Evolutionary conservation across 1,139 yeast genomes (phyloP).

Genomic region (Groenewaldozyma auringiensis): DNA sequence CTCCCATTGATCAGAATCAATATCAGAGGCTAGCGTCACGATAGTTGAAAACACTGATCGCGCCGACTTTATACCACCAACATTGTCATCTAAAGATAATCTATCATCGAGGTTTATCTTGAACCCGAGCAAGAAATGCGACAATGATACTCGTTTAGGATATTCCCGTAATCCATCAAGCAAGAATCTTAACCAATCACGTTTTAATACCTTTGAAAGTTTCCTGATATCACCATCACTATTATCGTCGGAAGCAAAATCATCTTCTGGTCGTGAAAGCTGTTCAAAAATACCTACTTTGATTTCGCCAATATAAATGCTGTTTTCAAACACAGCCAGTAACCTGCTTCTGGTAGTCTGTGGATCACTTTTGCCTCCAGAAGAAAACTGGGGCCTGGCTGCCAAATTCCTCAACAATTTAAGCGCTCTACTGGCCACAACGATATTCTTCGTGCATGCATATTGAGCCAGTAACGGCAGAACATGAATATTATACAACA

Average conservation of each 20-base stretch:
- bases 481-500: conserved; percentile 58
- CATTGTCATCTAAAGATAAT: conserved; percentile 37
- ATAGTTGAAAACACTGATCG: conserved; percentile 52
- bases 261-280: conserved; percentile 42
- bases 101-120: conserved; percentile 37
- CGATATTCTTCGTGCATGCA: conserved; percentile 48
- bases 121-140: conserved; percentile 77
- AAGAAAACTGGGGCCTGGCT: conserved; percentile 42
- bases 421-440: conserved; percentile 48
- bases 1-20: conserved; percentile 2
- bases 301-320: conserved; percentile 62
- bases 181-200: conserved; percentile 49
- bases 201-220: conserved; percentile 38
- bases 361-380: conserved; percentile 31
- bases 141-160: conserved; percentile 42
- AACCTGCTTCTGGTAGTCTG: conserved; percentile 52
- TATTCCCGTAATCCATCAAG: conserved; percentile 40
- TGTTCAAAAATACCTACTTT: conserved; percentile 68
- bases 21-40: conserved; percentile 36
- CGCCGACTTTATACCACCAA: conserved; percentile 44
- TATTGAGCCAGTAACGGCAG: conserved; percentile 66
- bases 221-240: conserved; percentile 34
- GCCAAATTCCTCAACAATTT: conserved; percentile 48
- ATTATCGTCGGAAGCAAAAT: conserved; percentile 8
- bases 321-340: conserved; percentile 63